Evolutionary conservation across 306 rosid species (phyloP), one percentile per base, ranked within the genome.

Genomic region (Hippophae tibetana): DNA sequence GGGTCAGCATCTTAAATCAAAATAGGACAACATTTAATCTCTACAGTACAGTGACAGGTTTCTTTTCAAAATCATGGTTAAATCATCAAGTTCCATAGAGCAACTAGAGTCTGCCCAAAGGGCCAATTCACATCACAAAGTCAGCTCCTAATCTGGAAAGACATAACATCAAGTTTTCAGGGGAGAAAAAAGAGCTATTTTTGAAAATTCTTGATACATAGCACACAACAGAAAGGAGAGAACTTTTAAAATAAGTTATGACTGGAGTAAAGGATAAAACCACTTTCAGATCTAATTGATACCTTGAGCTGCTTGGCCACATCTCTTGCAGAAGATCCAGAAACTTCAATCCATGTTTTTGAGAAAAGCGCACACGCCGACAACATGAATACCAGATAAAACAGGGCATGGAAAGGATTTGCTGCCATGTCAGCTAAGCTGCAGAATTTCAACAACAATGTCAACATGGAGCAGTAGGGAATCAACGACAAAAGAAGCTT

Each of bases 341-440:
- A 90, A 61, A 90, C 97, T 82, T 90, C 90, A 68, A 90, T 90
- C 97, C 97, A 90, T 25, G 94, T 81, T 75, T 84, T 90, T 6
- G 97, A 90, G 82, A 90, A 84, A 60, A 84, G 64, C 40, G 95
- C 97, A 62, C 97, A 90, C 0, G 90, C 95, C 7, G 94, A 69
- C 57, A 87, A 68, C 97, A 90, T 87, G 71, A 90, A 90, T 23
- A 81, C 84, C 6, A 87, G 74, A 73, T 90, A 90, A 77, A 90
- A 87, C 71, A 90, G 54, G 1, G 94, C 90, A 60, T 87, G 97
- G 77, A 81, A 84, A 45, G 97, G 97, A 69, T 90, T 82, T 68
- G 97, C 95, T 7, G 97, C 95, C 84, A 87, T 82, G 72, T 90
- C 95, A 55, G 97, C 95, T 57, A 87, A 77, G 86, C 97, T 90